Evolutionary conservation across 2,329 filamentous ascomycete genomes (phyloP), one percentile per base, ranked within the genome.

Genomic region (Malbranchea cinnamomea): DNA sequence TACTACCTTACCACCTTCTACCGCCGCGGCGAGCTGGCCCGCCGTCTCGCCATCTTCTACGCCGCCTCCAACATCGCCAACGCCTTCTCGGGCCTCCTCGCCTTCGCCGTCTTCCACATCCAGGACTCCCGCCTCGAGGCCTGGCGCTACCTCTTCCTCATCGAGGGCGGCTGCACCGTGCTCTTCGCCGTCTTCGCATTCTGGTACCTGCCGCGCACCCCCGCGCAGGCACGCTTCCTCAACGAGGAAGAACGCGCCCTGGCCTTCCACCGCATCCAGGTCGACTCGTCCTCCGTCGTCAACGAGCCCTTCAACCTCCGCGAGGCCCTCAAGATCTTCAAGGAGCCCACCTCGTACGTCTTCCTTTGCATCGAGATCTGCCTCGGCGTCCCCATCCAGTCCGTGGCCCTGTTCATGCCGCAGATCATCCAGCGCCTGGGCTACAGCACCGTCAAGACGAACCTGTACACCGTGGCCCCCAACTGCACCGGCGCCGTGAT

Each of bases 391-490:
- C 68, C 69, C 0, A 46, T 73, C 7, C 67, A 71, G 38, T 65
- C 62, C 4, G 67, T 72, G 4, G 52, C 57, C 0, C 57, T 72
- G 2, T 74, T 73, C 47, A 48, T 74, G 26, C 69, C 69, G 0
- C 66, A 71, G 37, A 74, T 74, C 37, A 59, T 73, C 12, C 50
- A 49, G 3, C 50, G 65, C 2, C 53, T 73, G 3, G 62, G 62
- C 6, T 71, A 67, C 45, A 41, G 48, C 28, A 63, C 59, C n/a
- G 62, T 72, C 36, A 71, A 71, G 43, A 84, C 79, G 0, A 87
- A 89, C 43, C 63, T 87, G 2, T 81, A 78, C 53, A 83, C 78
- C n/a, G 79, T 87, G 0, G 81, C 80, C 0, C 81, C 81, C 1
- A 87, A 85, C 43, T 65, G 82, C 26, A 71, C 70, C 0, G 81